Evolutionary conservation across 441 rosid genomes (phyloP).

Genomic region (Aquilaria agallochum): DNA sequence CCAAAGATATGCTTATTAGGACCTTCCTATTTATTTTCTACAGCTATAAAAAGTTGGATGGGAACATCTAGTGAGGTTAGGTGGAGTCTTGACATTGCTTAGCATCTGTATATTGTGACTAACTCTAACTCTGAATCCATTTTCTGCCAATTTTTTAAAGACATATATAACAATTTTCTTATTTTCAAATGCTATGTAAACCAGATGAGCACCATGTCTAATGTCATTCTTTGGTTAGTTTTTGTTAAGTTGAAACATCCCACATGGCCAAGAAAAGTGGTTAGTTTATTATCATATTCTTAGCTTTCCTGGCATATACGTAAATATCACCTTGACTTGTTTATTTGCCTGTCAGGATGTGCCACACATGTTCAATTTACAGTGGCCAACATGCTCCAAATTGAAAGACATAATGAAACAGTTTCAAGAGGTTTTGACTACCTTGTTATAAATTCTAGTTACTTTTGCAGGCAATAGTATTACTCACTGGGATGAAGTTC

Average conservation of each 20-base stretch:
- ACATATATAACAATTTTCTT: too few relatives aligned
- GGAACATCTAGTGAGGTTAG: conserved; percentile 17
- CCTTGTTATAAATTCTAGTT: conserved; percentile 2
- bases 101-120: conserved; percentile 58
- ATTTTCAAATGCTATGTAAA: too few relatives aligned
- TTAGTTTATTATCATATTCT: conserved; percentile 26
- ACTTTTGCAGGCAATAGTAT: not conserved
- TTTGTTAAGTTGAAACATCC: too few relatives aligned
- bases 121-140: too few relatives aligned
- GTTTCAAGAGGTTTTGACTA: conserved; percentile 43
- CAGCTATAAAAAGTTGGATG: too few relatives aligned
- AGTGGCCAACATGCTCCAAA: conserved; percentile 59
- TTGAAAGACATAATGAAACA: conserved; percentile 60
- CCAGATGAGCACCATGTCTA: too few relatives aligned
- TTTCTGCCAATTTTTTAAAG: too few relatives aligned
- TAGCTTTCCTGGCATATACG: conserved; percentile 3
- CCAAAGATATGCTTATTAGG: too few relatives aligned
- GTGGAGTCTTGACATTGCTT: conserved; percentile 48
- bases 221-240: too few relatives aligned
- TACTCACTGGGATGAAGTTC: conserved; percentile 1
- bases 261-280: conserved; percentile 18
- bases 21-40: conserved; percentile 9
- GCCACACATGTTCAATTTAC: conserved; percentile 46
- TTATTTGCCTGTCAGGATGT: conserved; percentile 38
- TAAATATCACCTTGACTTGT: conserved; percentile 11